Evolutionary conservation across 805 yeast genomes (phyloP).

Genomic region (Ogataea nitratoaversa): DNA sequence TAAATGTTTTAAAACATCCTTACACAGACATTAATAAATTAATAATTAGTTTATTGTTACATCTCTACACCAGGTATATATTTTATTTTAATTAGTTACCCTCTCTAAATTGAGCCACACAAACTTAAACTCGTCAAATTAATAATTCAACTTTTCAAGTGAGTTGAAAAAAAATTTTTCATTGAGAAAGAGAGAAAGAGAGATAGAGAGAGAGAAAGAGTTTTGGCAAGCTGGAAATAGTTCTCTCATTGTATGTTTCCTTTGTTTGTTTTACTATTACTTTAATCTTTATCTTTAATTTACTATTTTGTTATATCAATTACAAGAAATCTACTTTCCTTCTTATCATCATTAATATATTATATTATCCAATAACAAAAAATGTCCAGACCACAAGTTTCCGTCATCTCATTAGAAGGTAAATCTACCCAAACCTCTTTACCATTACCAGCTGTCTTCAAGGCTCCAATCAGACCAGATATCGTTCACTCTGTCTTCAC

Average conservation of each 20-base stretch:
- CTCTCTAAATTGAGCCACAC: neutral
- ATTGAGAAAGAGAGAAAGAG: neutral
- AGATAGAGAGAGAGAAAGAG: too few species aligned
- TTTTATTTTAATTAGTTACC: neutral
- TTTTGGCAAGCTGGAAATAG: too few species aligned
- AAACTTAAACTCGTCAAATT: neutral
- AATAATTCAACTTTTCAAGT: too few species aligned
- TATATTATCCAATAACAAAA: conserved; percentile 5
- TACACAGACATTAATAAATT: neutral
- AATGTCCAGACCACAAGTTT: conserved; percentile 87
- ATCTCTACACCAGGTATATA: too few species aligned
- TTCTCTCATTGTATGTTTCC: too few species aligned
- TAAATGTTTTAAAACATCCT: neutral
- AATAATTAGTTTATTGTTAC: too few species aligned
- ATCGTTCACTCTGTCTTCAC: conserved; percentile 98
- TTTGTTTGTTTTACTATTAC: too few species aligned
- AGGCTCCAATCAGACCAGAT: conserved; percentile 99
- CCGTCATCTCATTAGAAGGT: conserved; percentile 84
- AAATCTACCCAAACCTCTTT: conserved; percentile 78
- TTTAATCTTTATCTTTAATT: too few species aligned
- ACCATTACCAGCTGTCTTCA: conserved; percentile 97
- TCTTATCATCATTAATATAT: conserved; percentile 3
- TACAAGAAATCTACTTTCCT: too few species aligned
- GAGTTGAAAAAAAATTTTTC: too few species aligned
- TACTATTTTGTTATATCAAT: neutral